A percentile compares a stretch with the other conserved stretches of the same genome.
phyloP scores from a whole-genome alignment of 768 basidiomycete species.

The Stropharia rugosoannulata region DNA sequence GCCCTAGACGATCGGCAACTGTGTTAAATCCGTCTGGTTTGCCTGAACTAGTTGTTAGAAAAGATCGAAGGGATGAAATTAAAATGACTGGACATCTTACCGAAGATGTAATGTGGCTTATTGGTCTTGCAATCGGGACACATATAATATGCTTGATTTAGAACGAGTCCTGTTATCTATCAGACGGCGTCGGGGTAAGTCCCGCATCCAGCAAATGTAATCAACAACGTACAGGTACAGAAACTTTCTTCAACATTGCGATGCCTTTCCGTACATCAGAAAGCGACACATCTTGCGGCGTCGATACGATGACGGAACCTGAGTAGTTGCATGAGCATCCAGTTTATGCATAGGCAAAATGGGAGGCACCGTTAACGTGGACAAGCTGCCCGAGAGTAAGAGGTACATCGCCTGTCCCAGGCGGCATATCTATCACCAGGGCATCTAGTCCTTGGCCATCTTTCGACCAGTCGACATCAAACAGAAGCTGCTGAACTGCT shows the following conservation, averaged over 20 bases:
- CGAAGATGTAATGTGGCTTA: conserved; percentile 35
- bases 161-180: conserved; percentile 82
- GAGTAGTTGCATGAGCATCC: neutral
- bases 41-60: conserved; percentile 46
- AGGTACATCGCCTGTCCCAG: conserved; percentile 95
- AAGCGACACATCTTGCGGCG: conserved; percentile 92
- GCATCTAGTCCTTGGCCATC: conserved; percentile 66
- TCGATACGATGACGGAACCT: conserved; percentile 94
- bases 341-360: neutral
- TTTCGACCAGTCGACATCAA: conserved; percentile 88
- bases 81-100: conserved; percentile 6
- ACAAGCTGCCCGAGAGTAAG: conserved; percentile 62
- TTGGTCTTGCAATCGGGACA: conserved; percentile 69
- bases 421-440: conserved; percentile 93
- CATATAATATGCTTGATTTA: conserved; percentile 86
- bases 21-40: conserved; percentile 60
- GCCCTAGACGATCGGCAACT: conserved; percentile 54
- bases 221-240: conserved; percentile 67
- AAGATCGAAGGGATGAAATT: conserved; percentile 28
- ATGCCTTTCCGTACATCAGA: conserved; percentile 92
- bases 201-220: neutral
- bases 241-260: conserved; percentile 86
- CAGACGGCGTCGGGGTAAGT: neutral
- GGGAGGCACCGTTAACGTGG: conserved; percentile 16
- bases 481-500: conserved; percentile 92